These are phyloP conservation scores for Syzygium oleosum DNA, from an alignment of 345 rosid genomes.

Conservation along the genomic window DNA sequence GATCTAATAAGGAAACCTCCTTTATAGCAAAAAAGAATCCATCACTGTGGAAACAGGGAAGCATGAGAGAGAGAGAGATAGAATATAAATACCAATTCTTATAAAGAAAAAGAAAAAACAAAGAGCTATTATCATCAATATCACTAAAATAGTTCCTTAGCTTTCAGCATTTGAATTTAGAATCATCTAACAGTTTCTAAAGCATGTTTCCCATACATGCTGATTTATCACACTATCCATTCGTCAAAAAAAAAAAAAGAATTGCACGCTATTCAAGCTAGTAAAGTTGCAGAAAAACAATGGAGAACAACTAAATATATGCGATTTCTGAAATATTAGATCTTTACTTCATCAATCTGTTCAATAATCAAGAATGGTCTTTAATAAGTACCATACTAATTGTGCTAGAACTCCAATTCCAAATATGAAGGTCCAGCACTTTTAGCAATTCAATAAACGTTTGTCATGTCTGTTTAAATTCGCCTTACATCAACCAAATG, in stretches of 20 bases:
- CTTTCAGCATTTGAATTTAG: background rate
- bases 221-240: background rate
- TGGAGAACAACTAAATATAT: background rate
- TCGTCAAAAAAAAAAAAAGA: background rate
- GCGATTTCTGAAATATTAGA: background rate
- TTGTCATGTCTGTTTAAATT: background rate
- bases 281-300: background rate
- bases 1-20: conserved; percentile 85
- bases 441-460: background rate
- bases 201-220: background rate
- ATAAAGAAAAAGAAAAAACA: no score
- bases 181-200: background rate
- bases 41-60: conserved; percentile 27
- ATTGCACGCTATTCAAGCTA: background rate
- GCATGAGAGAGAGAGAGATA: background rate
- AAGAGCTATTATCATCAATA: background rate
- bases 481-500: background rate
- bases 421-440: background rate
- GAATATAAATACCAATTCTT: background rate
- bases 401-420: background rate
- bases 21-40: conserved; percentile 83
- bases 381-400: background rate
- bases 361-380: background rate
- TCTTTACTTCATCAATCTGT: background rate
- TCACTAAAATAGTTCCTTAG: background rate